Percentiles rank a stretch among this genome's conserved stretches.
Evolutionary conservation across 2,329 filamentous ascomycete genomes (phyloP).

Genomic region (Dothideomycetes sp.): DNA sequence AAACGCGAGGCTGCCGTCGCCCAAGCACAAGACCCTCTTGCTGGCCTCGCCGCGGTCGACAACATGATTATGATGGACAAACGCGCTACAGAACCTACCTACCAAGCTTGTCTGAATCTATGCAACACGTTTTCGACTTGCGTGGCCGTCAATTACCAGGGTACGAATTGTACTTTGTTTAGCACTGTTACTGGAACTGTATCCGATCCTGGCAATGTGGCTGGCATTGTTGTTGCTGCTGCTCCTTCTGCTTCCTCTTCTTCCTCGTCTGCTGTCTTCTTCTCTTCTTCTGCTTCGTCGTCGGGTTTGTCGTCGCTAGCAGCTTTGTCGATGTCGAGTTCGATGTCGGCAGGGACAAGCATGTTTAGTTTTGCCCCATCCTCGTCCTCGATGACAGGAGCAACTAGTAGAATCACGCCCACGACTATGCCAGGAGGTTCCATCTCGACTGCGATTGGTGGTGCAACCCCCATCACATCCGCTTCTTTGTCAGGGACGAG

Average conservation of each 20-base stretch:
- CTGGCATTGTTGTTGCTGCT: too few relatives aligned
- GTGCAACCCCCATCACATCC: too few relatives aligned
- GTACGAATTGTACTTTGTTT: slow-evolving; percentile 18
- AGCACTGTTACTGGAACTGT: slow-evolving; percentile 17
- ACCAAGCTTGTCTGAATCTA: slow-evolving; percentile 13
- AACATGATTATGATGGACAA: slow-evolving; percentile 3
- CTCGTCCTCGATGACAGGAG: too few relatives aligned
- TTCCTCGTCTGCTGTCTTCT: too few relatives aligned
- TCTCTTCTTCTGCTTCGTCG: too few relatives aligned
- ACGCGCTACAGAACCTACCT: slow-evolving; percentile 10
- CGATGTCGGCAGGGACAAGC: too few relatives aligned
- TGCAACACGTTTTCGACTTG: slow-evolving; percentile 17
- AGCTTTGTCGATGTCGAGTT: too few relatives aligned
- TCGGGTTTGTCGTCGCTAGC: too few relatives aligned
- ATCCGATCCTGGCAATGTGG: slow-evolving; percentile 14
- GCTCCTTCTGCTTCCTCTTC: too few relatives aligned
- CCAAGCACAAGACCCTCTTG: too few relatives aligned
- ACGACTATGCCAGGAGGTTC: slow-evolving; percentile 11
- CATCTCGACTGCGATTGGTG: slow-evolving; percentile 13
- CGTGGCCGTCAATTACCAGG: slow-evolving; percentile 18
- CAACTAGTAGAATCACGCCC: slow-evolving; percentile 11
- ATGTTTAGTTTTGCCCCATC: neutral
- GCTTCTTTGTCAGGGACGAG: slow-evolving; percentile 11
- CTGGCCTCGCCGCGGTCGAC: slow-evolving; percentile 5
- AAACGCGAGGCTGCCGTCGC: too few relatives aligned